Conservation (phyloP, 768 basidiomycete genomes). For the Mycena vulgaris region DNA sequence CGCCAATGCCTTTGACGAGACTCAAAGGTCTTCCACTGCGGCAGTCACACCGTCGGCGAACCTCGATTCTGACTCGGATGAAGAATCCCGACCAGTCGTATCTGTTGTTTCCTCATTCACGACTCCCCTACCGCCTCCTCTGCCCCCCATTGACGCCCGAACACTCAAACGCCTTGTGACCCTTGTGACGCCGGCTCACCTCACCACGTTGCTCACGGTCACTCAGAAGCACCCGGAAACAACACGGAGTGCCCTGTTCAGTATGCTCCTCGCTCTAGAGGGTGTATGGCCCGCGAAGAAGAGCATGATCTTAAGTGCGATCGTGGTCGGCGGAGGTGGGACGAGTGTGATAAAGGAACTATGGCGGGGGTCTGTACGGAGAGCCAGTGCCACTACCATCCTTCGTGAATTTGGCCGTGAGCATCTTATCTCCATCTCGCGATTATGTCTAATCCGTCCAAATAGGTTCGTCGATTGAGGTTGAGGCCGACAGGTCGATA, state of each 20-base stretch:
- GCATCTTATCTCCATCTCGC: conserved; percentile 4
- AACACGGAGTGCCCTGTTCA: conserved; percentile 64
- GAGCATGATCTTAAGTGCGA: conserved; percentile 70
- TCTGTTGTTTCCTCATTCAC: conserved; percentile 56
- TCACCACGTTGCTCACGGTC: conserved; percentile 66
- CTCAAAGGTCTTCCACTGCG: conserved; percentile 32
- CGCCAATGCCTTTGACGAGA: conserved; percentile 64
- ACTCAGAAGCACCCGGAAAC: conserved; percentile 55
- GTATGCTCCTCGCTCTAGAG: conserved; percentile 71
- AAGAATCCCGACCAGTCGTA: conserved; percentile 48
- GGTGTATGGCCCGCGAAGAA: conserved; percentile 72
- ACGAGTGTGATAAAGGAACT: conserved; percentile 82
- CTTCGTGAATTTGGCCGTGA: conserved; percentile 28
- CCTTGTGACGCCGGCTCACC: conserved; percentile 67
- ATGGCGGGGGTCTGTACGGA: conserved; percentile 77
- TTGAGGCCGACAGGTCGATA: conserved; percentile 62
- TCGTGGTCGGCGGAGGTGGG: conserved; percentile 64
- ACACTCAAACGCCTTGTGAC: conserved; percentile 77
- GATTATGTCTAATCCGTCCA: background rate
- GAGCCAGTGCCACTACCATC: conserved; percentile 48
- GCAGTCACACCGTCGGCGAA: conserved; percentile 36
- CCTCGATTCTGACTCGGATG: conserved; percentile 59
- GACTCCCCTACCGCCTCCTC: conserved; percentile 32
- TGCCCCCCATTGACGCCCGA: conserved; percentile 68
- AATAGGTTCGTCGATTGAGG: conserved; percentile 52